Conservation (phyloP, 441 rosid species). For the Populus tomentosa region DNA sequence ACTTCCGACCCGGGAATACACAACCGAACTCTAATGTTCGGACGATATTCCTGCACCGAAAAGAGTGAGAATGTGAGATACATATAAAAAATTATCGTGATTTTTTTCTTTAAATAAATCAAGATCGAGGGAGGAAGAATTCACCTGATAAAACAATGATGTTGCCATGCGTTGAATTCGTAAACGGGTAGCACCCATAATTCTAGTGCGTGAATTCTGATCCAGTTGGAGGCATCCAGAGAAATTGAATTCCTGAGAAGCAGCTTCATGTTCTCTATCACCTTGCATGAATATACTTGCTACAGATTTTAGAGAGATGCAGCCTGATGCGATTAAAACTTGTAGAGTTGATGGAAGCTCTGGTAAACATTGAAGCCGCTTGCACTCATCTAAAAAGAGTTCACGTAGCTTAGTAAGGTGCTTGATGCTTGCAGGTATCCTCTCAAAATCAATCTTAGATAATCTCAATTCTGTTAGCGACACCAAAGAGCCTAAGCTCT, state of each 20-base stretch:
- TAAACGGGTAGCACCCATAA: neutral
- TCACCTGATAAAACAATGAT: no score
- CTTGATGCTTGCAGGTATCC: neutral
- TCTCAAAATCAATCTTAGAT: neutral
- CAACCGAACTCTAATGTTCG: neutral
- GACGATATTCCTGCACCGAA: neutral
- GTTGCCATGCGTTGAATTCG: neutral
- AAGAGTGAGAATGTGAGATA: neutral
- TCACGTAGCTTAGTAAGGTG: neutral
- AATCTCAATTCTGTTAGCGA: neutral
- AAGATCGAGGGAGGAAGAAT: no score
- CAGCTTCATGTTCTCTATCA: neutral
- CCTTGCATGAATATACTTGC: neutral
- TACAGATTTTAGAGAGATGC: conserved; percentile 12
- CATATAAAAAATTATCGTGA: neutral
- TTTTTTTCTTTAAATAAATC: no score
- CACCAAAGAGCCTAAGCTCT: neutral
- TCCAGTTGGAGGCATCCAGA: neutral
- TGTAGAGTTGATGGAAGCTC: neutral
- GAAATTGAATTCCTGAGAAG: neutral
- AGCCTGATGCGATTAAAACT: neutral
- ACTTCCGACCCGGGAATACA: neutral
- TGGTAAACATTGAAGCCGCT: neutral
- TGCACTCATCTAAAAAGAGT: neutral
- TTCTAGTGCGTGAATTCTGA: neutral